Evolutionary conservation across 106 monocot genomes (phyloP).

Genomic region (Hemerocallis citrina): DNA sequence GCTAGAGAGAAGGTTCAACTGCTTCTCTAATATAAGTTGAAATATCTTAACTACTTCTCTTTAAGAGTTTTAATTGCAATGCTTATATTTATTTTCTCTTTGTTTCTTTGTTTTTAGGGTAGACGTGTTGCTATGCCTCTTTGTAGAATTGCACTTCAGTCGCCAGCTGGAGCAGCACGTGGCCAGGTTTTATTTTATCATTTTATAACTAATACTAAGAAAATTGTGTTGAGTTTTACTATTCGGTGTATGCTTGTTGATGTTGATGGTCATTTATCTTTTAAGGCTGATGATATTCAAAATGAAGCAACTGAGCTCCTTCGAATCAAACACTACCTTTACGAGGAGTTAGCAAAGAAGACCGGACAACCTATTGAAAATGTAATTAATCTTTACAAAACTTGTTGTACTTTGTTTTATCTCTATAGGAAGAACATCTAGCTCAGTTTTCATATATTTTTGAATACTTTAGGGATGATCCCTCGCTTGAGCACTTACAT

Average conservation of each 20-base stretch:
- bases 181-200: conserved; percentile 60
- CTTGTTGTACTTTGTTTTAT: too few relatives aligned
- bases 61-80: background rate
- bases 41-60: background rate
- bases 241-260: too few relatives aligned
- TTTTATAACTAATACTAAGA: background rate
- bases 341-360: conserved; percentile 59
- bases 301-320: conserved; percentile 93
- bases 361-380: conserved; percentile 89
- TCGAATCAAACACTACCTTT: conserved; percentile 71
- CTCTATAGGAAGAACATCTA: too few relatives aligned
- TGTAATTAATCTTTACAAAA: too few relatives aligned
- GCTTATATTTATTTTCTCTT: background rate
- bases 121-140: conserved; percentile 80
- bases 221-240: too few relatives aligned
- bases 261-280: too few relatives aligned
- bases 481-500: too few relatives aligned
- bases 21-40: background rate
- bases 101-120: conserved; percentile 43
- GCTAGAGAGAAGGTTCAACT: conserved; percentile 87
- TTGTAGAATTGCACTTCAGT: conserved; percentile 66
- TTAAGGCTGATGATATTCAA: conserved; percentile 82
- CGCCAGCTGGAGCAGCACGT: conserved; percentile 87
- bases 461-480: too few relatives aligned
- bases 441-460: too few relatives aligned